phyloP scores from a whole-genome alignment of 805 yeast species.

The Tetrapisispora namnaoensis region DNA sequence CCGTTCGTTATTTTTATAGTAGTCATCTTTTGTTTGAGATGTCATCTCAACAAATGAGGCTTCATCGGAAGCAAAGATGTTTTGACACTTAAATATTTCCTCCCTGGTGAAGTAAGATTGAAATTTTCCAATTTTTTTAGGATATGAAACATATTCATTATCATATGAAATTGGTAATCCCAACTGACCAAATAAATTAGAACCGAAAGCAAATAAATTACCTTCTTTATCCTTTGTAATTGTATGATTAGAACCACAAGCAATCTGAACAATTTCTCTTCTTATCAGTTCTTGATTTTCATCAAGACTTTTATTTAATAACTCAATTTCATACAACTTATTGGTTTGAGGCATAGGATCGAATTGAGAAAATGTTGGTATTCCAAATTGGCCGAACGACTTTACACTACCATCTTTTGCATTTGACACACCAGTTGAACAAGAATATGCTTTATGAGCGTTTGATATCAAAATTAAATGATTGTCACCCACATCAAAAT shows the following conservation, averaged over 20 bases:
- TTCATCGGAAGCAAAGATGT: constrained; percentile 62
- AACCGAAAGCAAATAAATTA: constrained; percentile 76
- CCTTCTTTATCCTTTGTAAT: constrained; percentile 61
- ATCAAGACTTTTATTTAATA: constrained; percentile 19
- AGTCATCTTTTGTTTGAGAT: constrained; percentile 18
- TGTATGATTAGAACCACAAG: constrained; percentile 67
- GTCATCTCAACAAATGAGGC: constrained; percentile 45
- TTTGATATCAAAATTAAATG: constrained; percentile 60
- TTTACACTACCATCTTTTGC: constrained; percentile 10
- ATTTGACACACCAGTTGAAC: constrained; percentile 43
- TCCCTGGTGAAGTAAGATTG: constrained; percentile 33
- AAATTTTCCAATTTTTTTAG: constrained; percentile 40
- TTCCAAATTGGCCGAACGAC: constrained; percentile 76
- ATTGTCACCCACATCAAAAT: constrained; percentile 49
- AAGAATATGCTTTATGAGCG: constrained; percentile 51
- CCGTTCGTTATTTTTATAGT: constrained; percentile 21
- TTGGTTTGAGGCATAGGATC: constrained; percentile 42
- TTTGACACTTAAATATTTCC: constrained; percentile 35
- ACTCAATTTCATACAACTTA: constrained; percentile 37
- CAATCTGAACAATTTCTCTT: constrained; percentile 47
- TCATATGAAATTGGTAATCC: constrained; percentile 59
- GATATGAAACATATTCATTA: constrained; percentile 62
- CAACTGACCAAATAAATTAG: constrained; percentile 75
- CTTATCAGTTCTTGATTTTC: neutral
- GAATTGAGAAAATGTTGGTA: constrained; percentile 63